Percentiles rank a stretch among this genome's conserved stretches.
These are phyloP conservation scores for Gaultheria prostrata DNA, from an alignment of 148 eudicot genomes.

Conservation along the genomic window DNA sequence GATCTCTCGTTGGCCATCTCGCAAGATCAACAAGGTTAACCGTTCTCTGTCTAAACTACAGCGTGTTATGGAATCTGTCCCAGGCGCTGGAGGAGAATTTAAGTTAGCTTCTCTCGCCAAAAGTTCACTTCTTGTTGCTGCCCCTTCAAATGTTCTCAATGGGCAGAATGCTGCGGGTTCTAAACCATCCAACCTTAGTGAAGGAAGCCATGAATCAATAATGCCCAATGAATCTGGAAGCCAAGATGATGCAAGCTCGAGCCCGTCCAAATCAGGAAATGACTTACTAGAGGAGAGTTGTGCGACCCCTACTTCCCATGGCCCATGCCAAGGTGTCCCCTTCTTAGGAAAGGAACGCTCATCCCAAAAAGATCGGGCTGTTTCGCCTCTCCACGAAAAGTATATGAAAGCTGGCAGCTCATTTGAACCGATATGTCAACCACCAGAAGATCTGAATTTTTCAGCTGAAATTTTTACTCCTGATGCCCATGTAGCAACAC, in stretches of 20 bases:
- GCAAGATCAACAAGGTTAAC: constrained; percentile 84
- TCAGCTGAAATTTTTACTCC: constrained; percentile 38
- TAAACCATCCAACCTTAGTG: constrained; percentile 36
- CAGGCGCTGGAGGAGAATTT: constrained; percentile 74
- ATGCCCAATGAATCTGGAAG: constrained; percentile 17
- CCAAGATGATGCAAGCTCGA: constrained; percentile 24
- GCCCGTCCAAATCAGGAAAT: constrained; percentile 41
- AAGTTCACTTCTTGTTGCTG: constrained; percentile 49
- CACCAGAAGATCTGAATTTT: constrained; percentile 31
- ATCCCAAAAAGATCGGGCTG: constrained; percentile 34
- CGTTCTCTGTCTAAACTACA: constrained; percentile 48
- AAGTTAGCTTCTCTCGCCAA: constrained; percentile 56
- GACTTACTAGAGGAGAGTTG: constrained; percentile 68
- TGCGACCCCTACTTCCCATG: constrained; percentile 76
- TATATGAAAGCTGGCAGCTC: constrained; percentile 23
- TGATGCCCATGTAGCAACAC: constrained; percentile 32
- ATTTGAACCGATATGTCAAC: constrained; percentile 27
- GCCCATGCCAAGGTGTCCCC: constrained; percentile 66
- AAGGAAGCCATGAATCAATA: constrained; percentile 30
- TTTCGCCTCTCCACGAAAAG: constrained; percentile 35
- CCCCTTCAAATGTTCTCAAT: constrained; percentile 28
- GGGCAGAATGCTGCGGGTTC: constrained; percentile 50
- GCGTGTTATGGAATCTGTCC: constrained; percentile 81
- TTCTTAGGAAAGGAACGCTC: constrained; percentile 43
- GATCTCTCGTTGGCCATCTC: constrained; percentile 94